Evolutionary conservation across 1,284 basidiomycete genomes (phyloP), one percentile per base, ranked within the genome.

Genomic region (Trametes polyzona): DNA sequence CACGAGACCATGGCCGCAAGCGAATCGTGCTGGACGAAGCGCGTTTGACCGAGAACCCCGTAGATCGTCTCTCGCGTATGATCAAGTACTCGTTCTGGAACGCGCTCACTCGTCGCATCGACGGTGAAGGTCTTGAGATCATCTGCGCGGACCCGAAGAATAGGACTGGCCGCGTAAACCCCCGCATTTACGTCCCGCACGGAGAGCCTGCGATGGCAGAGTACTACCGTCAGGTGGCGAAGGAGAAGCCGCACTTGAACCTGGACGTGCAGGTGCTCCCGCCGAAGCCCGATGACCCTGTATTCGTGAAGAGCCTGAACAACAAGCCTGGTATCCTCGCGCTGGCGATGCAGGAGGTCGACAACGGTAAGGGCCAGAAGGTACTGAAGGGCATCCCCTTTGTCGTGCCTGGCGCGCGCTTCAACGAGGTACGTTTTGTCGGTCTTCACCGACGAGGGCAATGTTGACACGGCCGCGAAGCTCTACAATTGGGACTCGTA

Each of bases 1-100:
- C 96, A n/a, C 87, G 93, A 12, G 96, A 98, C 70, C 94, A 95
- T 72, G 92, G 93, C 53, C 83, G 95, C 52, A 96, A 96, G 75
- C 92, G 94, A 32, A 97, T 99, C 70, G 93, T 99, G 12, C 87
- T 99, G n/a, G 96, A 98, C 68, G 96, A 99, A 74, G 88, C 95
- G 17, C 90, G 96, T 58, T 80, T 99, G 51, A 94, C 93, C 0
- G 96, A 99, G 76, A 98, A 98, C 73, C 97, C 96, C 0, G 95
- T 99, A 40, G 95, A 97, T 71, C 90, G 96, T 40, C 83, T 99
- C 36, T 96, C 93, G 21, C 88, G 97, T 58, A 98, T 99, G 96
- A 99, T 99, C 77, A 92, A 90, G 71, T 88, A 96, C 75, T 96
- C 93, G 11, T 99, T 99, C 80, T 99, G 96, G 96, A 93, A 96